These are phyloP conservation scores for Spinacia oleracea DNA, from an alignment of 179 eudicot genomes.

Conservation along the genomic window DNA sequence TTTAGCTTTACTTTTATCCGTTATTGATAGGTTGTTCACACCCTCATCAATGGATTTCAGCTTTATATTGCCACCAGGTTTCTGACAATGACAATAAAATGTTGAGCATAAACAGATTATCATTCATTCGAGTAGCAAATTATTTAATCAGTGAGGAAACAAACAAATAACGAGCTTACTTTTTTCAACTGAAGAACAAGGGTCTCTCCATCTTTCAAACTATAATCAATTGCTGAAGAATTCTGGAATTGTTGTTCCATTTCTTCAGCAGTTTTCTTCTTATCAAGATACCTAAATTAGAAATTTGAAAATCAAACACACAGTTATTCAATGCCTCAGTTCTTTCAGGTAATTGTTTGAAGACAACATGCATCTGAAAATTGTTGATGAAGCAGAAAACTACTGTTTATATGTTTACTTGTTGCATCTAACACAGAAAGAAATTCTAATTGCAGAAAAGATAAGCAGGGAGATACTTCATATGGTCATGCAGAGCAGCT, in stretches of 20 bases:
- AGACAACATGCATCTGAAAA: not conserved
- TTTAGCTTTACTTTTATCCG: slow-evolving; percentile 44
- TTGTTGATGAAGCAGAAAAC: slow-evolving; percentile 4
- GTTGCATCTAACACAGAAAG: not conserved
- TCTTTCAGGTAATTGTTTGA: not conserved
- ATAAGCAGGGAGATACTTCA: slow-evolving; percentile 57
- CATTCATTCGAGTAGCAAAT: not conserved
- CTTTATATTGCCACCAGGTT: slow-evolving; percentile 47
- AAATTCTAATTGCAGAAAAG: not conserved
- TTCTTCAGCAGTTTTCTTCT: slow-evolving; percentile 97
- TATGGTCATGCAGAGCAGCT: slow-evolving; percentile 98
- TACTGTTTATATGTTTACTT: not conserved
- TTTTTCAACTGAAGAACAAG: slow-evolving; percentile 74
- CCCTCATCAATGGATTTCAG: slow-evolving; percentile 71
- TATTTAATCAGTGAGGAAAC: not conserved
- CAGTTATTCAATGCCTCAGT: not conserved
- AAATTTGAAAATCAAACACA: slow-evolving; percentile 3
- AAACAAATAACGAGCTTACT: slow-evolving; percentile 38
- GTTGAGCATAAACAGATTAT: not conserved
- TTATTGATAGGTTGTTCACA: slow-evolving; percentile 47
- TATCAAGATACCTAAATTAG: slow-evolving; percentile 67
- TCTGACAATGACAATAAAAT: slow-evolving; percentile 48
- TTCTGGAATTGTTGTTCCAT: slow-evolving; percentile 93
- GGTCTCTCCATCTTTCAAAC: slow-evolving; percentile 97
- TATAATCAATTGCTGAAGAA: slow-evolving; percentile 76